Base-by-base conservation (phyloP, 208 protist species). In the Trypanosoma conorhini region DNA sequence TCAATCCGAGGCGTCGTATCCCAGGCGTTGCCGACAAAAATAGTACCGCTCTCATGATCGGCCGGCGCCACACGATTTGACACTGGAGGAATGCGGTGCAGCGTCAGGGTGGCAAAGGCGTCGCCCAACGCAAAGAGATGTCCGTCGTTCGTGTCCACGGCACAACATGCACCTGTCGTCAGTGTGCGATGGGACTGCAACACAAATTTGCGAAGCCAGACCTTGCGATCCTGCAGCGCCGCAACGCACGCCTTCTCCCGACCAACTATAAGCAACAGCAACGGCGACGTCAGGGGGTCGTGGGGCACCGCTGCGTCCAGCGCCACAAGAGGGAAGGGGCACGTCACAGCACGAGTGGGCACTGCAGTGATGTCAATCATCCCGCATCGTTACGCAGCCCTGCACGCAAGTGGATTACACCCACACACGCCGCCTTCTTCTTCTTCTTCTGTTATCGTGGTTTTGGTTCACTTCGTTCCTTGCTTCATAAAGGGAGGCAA, bases 321-420 rank as follows among this genome's bases (percentile, higher is more conserved):
- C 1, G 44, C n/a, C 12, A 71, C 0, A 38, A 77, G 31, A 46
- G 72, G 48, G 51, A 77, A 77, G n/a, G 72, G 64, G 42, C 58
- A 71, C 10, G 22, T 55, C 17, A 69, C 3, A 40, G 33, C 13
- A 52, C 72, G 57, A 5, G 72, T 40, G 28, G 72, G 48, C 44
- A 77, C 35, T 3, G 72, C 42, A 17, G 72, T 71, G 22, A 77
- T 77, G 30, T 77, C 72, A 63, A 76, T 31, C 72, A 77, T 77
- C 8, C 8, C n/a, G 58, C 64, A 67, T 77, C 44, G 54, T 60
- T 26, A 33, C 40, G 15, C 22, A 69, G 48, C n/a, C 10, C 15
- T 52, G 15, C 48, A 52, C 3, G n/a, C 48, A 52, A 52, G n/a
- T 38, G 33, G 7, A 38, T 38, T 2, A 51, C 46, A 51, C 46